Base-by-base conservation (phyloP, 805 yeast species). In the Helenozyma baotianmanensis region DNA sequence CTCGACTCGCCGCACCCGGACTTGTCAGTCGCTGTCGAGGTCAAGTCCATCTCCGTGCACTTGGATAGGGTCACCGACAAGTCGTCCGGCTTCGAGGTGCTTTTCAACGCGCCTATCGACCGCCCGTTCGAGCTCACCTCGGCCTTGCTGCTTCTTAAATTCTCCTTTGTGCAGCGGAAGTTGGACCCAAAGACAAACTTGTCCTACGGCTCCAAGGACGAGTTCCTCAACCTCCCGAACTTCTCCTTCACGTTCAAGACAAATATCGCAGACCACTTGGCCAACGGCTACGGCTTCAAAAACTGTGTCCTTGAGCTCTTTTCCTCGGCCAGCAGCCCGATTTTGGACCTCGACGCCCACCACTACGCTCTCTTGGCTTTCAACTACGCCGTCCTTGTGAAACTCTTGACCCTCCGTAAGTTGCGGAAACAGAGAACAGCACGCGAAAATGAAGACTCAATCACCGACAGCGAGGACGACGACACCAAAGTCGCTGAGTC, bases 61-160 rank as follows among this genome's bases (percentile, higher is more conserved):
- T 25, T 39, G 10, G 39, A 32, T 2, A 25, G 39, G 12, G 18
- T 45, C 4, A 15, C 29, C 8, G 28, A 43, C 9, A 26, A 23
- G 7, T 34, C 41, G 9, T 69, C 72, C 4, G 72, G 72, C 1
- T 67, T 56, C 39, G 64, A 62, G 25, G 58, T 58, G 5, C 45
- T 63, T 12, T 67, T 66, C 42, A 53, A 59, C 30, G 45, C 59
- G 2, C 25, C 35, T 2, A 27, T 34, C 4, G 68, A 64, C 32
- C 34, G 32, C 6, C 71, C 72, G 2, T 39, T 63, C 14, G 64
- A 65, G 27, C 38, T 57, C 21, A 53, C 62, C 8, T 38, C 48
- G 6, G 55, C 69, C 1, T 33, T 62, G 1, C 69, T 61, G 49
- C 40, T 60, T 9, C 38, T 66, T 13, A 51, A 49, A 15, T 36